Conservation (phyloP, 768 basidiomycete genomes). For the Austroboletus festivus region DNA sequence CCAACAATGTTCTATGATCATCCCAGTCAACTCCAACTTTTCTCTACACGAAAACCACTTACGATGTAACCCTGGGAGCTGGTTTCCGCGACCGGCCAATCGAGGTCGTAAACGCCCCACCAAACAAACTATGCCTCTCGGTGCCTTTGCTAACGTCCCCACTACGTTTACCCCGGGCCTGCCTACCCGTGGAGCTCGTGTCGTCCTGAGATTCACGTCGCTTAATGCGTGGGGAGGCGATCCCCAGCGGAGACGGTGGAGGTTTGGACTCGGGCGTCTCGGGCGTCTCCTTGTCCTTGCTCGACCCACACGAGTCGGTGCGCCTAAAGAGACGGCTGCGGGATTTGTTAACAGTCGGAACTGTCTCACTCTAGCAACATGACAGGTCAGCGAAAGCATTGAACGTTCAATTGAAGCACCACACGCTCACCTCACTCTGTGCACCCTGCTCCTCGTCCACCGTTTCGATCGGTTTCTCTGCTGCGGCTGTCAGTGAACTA, state of each 20-base stretch:
- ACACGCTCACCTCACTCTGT: conserved; percentile 63
- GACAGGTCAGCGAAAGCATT: conserved; percentile 1
- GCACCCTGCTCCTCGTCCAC: conserved; percentile 50
- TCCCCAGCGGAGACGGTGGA: conserved; percentile 20
- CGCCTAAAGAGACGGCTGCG: conserved; percentile 63
- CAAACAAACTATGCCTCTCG: conserved; percentile 83
- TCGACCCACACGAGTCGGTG: conserved; percentile 29
- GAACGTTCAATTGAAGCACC: not conserved
- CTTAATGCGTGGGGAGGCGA: conserved; percentile 17
- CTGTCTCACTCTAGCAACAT: conserved; percentile 47
- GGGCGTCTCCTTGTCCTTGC: conserved; percentile 36
- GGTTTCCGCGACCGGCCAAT: conserved; percentile 76
- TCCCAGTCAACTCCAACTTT: conserved; percentile 1
- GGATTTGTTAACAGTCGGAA: conserved; percentile 35
- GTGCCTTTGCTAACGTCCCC: conserved; percentile 42
- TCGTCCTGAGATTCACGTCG: conserved; percentile 29
- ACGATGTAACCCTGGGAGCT: conserved; percentile 69
- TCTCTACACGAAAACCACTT: conserved; percentile 31
- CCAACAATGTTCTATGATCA: conserved; percentile 28
- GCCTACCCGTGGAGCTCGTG: conserved; percentile 31
- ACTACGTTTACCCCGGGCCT: conserved; percentile 48
- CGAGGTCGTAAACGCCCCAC: conserved; percentile 56
- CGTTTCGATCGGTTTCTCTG: conserved; percentile 31
- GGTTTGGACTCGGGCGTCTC: conserved; percentile 28
- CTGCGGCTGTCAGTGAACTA: conserved; percentile 42